Conservation (phyloP, 1,139 yeast genomes). For the Schizosaccharomyces versatilis region DNA sequence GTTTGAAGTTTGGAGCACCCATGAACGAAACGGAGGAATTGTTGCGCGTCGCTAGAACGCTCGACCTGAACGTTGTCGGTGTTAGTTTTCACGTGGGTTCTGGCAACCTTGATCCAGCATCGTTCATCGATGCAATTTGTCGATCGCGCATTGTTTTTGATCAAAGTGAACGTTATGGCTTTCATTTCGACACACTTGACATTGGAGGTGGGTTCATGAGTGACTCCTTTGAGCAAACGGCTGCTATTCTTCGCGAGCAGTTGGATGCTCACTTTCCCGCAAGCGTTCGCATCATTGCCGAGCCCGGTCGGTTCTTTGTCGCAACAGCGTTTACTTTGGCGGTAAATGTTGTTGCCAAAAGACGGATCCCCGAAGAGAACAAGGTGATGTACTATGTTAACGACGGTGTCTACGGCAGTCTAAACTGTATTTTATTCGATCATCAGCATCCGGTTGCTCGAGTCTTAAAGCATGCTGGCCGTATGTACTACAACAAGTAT, state of each 20-base stretch:
- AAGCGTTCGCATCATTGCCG: conserved; percentile 51
- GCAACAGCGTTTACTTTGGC: conserved; percentile 74
- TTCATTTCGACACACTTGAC: conserved; percentile 38
- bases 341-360: conserved; percentile 61
- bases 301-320: conserved; percentile 82
- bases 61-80: conserved; percentile 49
- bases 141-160: conserved; percentile 60
- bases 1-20: conserved; percentile 76
- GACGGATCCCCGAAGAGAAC: conserved; percentile 24
- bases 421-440: conserved; percentile 82
- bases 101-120: conserved; percentile 58
- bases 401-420: conserved; percentile 88
- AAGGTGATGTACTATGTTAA: conserved; percentile 47
- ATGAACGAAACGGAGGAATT: conserved; percentile 32
- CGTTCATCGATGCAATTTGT: conserved; percentile 47
- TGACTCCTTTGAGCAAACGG: conserved; percentile 40
- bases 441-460: conserved; percentile 62
- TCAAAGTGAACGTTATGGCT: conserved; percentile 28
- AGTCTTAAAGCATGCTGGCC: conserved; percentile 33
- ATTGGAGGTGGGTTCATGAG: conserved; percentile 86
- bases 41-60: conserved; percentile 37
- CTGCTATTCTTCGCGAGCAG: conserved; percentile 34
- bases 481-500: conserved; percentile 19
- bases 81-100: conserved; percentile 93
- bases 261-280: conserved; percentile 39